These are phyloP conservation scores for Diplodia seriata DNA, from an alignment of 2,329 filamentous ascomycete genomes.

Conservation along the genomic window DNA sequence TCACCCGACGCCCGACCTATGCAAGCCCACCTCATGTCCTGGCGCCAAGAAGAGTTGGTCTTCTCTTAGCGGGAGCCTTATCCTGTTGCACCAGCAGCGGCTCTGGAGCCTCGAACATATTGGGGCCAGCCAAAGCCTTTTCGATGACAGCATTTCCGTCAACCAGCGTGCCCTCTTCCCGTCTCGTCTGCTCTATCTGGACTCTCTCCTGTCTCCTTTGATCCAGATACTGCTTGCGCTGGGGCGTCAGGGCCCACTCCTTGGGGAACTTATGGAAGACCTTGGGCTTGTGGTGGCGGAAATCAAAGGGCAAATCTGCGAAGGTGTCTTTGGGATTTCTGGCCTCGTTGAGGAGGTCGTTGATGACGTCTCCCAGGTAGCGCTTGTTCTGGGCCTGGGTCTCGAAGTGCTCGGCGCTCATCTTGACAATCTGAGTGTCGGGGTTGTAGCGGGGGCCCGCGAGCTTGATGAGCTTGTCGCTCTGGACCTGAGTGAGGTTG, in stretches of 20 bases:
- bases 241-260: conserved; percentile 79
- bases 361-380: conserved; percentile 82
- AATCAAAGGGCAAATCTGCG: conserved; percentile 86
- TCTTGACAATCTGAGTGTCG: conserved; percentile 78
- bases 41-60: conserved; percentile 14
- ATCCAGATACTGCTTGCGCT: conserved; percentile 71
- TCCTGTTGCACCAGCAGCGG: conserved; percentile 1
- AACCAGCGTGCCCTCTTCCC: conserved; percentile 64
- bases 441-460: conserved; percentile 88
- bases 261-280: conserved; percentile 74
- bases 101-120: conserved; percentile 8
- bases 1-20: conserved; percentile 21
- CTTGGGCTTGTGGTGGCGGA: conserved; percentile 80
- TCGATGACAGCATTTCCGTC: conserved; percentile 54
- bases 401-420: conserved; percentile 88
- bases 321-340: conserved; percentile 80
- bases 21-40: conserved; percentile 6
- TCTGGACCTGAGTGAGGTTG: conserved; percentile 70
- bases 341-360: conserved; percentile 75
- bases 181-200: conserved; percentile 62
- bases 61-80: conserved; percentile 2
- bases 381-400: conserved; percentile 96
- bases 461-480: conserved; percentile 85
- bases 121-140: conserved; percentile 16
- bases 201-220: conserved; percentile 61